Evolutionary conservation across 2,329 filamentous ascomycete genomes (phyloP).

Genomic region (Colletotrichum brevisporum): DNA sequence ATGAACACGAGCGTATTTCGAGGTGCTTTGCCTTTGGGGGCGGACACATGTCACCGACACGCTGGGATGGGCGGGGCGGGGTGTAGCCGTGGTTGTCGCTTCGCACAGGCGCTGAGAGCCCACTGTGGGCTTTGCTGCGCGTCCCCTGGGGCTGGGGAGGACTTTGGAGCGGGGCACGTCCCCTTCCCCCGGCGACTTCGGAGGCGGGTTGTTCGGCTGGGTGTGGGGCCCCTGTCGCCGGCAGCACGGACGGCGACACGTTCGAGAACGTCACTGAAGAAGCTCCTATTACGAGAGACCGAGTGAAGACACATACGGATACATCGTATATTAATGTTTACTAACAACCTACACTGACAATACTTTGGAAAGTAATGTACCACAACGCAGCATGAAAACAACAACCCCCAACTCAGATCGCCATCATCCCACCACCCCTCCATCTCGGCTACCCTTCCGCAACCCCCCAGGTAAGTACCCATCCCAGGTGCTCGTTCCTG

Average conservation of each 20-base stretch:
- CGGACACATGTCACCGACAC: not conserved
- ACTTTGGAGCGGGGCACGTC: not conserved
- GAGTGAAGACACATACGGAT: too few species aligned
- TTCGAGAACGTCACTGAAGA: too few species aligned
- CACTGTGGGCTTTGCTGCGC: not conserved
- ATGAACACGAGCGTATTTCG: too few species aligned
- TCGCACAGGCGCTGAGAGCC: not conserved
- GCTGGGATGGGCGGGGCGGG: slow-evolving; percentile 14
- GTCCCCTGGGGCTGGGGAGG: slow-evolving; percentile 5
- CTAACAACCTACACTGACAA: too few species aligned
- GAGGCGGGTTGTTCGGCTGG: slow-evolving; percentile 34
- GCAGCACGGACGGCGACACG: too few species aligned
- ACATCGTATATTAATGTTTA: too few species aligned
- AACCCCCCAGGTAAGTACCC: not conserved
- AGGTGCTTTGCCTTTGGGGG: too few species aligned
- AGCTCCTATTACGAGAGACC: too few species aligned
- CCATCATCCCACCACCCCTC: not conserved
- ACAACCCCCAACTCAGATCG: not conserved
- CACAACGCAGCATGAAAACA: too few species aligned
- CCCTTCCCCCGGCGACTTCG: slow-evolving; percentile 29
- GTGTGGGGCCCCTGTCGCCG: not conserved
- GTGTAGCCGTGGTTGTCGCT: too few species aligned
- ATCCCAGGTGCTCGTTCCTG: not conserved
- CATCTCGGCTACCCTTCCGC: not conserved
- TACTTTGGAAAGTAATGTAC: too few species aligned